phyloP scores from a whole-genome alignment of 2,329 filamentous ascomycete genomes.

The Aspergillus hortae region DNA sequence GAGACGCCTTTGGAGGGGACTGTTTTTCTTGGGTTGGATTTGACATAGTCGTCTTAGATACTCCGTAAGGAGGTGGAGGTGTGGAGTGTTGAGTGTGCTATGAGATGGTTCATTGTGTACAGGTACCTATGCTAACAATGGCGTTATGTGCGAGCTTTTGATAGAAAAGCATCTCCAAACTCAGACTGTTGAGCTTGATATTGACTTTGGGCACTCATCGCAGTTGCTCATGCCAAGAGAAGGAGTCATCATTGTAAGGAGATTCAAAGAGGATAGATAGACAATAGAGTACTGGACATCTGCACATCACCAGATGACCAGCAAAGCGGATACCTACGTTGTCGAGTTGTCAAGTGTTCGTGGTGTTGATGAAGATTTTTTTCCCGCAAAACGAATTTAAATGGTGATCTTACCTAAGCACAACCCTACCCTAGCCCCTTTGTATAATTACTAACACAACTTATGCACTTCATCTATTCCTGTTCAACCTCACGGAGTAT shows the following conservation, averaged over 20 bases:
- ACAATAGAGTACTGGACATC: background rate
- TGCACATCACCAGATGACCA: slow-evolving; percentile 1
- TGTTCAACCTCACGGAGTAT: too few relatives aligned
- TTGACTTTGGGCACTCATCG: slow-evolving; percentile 22
- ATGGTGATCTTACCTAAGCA: too few relatives aligned
- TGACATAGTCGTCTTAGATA: background rate
- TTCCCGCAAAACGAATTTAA: too few relatives aligned
- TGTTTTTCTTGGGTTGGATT: slow-evolving; percentile 46
- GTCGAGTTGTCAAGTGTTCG: background rate
- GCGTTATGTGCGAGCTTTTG: too few relatives aligned
- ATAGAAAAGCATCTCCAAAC: slow-evolving; percentile 7
- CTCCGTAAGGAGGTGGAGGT: too few relatives aligned
- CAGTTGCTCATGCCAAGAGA: slow-evolving; percentile 24
- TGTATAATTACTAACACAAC: too few relatives aligned
- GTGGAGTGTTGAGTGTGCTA: too few relatives aligned
- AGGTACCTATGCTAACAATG: too few relatives aligned
- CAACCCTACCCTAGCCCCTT: too few relatives aligned
- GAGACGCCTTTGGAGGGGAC: slow-evolving; percentile 53
- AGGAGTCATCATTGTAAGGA: slow-evolving; percentile 25
- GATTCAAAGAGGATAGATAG: background rate
- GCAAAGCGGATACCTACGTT: background rate
- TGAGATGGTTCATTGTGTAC: too few relatives aligned
- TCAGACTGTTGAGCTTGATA: slow-evolving; percentile 35
- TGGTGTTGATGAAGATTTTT: background rate
- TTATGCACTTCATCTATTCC: too few relatives aligned